phyloP scores from a whole-genome alignment of 768 basidiomycete species.

The Boletus tomentosulus region DNA sequence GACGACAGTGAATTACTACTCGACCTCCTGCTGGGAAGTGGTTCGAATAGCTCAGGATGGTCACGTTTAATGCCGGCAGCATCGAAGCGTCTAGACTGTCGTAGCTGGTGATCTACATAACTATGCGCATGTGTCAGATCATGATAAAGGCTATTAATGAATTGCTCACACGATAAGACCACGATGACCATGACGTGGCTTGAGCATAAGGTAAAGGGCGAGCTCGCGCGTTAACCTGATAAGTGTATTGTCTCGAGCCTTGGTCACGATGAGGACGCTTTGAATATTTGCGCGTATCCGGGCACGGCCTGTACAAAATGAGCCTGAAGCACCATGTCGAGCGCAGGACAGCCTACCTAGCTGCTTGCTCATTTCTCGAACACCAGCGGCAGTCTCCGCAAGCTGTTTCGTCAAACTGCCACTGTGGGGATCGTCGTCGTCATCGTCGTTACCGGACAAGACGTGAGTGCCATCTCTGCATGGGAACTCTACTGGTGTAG shows the following conservation, averaged over 20 bases:
- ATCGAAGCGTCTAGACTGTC: conserved; percentile 88
- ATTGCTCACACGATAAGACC: conserved; percentile 79
- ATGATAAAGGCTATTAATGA: conserved; percentile 13
- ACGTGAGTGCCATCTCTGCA: conserved; percentile 14
- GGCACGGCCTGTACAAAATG: conserved; percentile 68
- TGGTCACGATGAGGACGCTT: conserved; percentile 91
- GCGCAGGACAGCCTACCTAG: conserved; percentile 57
- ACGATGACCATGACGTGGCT: conserved; percentile 59
- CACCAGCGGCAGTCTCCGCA: conserved; percentile 95
- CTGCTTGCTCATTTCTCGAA: conserved; percentile 98
- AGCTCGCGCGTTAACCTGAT: conserved; percentile 94
- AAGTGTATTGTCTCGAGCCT: conserved; percentile 93
- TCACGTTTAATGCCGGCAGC: conserved; percentile 83
- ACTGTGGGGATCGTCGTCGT: conserved; percentile 67
- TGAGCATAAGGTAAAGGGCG: conserved; percentile 93
- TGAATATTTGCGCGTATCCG: conserved; percentile 90
- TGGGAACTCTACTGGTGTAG: conserved; percentile 16
- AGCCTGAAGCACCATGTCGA: conserved; percentile 5
- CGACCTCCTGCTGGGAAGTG: conserved; percentile 70
- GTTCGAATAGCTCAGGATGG: conserved; percentile 83
- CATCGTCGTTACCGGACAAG: conserved; percentile 39
- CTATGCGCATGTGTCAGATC: conserved; percentile 36
- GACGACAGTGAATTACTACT: conserved; percentile 61
- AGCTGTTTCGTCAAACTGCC: conserved; percentile 86
- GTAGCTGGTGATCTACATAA: conserved; percentile 93